phyloP scores from a whole-genome alignment of 208 protist genomes.

The Acanthamoeba lugdunensis region DNA sequence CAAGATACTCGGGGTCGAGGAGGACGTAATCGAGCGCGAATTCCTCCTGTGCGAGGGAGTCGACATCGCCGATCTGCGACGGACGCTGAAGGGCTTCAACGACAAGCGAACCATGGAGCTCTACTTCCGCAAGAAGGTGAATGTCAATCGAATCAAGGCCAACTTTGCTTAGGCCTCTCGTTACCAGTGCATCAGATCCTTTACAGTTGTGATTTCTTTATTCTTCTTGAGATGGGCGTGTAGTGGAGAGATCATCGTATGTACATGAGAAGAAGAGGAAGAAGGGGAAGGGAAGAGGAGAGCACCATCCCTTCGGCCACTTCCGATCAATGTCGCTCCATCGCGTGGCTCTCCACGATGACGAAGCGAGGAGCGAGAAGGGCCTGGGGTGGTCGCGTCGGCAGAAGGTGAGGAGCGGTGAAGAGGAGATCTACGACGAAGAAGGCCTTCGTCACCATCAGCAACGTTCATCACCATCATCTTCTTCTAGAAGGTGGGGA shows the following conservation, averaged over 20 bases:
- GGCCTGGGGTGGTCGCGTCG: no score
- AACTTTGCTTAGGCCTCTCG: background rate
- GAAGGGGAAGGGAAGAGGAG: no score
- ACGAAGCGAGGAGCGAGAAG: background rate
- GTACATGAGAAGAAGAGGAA: no score
- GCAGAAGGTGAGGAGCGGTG: background rate
- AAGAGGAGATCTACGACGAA: background rate
- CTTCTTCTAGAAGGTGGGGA: background rate
- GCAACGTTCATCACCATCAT: no score
- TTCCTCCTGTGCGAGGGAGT: conserved; percentile 8
- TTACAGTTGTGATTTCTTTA: background rate
- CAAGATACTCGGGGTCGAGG: conserved; percentile 15
- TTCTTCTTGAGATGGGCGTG: no score
- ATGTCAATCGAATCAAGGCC: conserved; percentile 36
- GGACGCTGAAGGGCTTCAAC: conserved; percentile 32
- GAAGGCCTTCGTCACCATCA: background rate
- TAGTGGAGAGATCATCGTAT: no score
- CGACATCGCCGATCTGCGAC: conserved; percentile 26
- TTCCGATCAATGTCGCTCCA: background rate
- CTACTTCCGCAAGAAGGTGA: conserved; percentile 68
- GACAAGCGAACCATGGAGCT: conserved; percentile 48
- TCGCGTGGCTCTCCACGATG: background rate
- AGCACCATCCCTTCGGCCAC: background rate
- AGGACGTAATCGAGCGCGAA: conserved; percentile 33
- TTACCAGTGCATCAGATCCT: background rate